A percentile compares a stretch with the other conserved stretches of the same genome.
Evolutionary conservation across 352 stramenopile genomes (phyloP).

Genomic region (Pseudoperonospora humuli): DNA sequence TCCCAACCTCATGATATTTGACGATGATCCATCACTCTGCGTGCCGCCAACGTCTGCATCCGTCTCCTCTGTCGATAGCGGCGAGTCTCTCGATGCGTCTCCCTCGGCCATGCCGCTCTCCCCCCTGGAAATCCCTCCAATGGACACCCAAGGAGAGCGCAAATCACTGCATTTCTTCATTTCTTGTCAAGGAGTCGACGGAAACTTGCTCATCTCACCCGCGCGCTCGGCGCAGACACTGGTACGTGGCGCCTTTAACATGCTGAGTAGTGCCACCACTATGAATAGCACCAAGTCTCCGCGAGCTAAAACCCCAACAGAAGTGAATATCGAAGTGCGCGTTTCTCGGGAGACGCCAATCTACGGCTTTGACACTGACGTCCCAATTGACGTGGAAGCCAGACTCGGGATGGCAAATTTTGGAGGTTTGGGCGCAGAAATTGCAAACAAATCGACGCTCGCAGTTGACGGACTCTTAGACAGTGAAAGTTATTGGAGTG

Average conservation of each 20-base stretch:
- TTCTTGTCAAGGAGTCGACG: constrained; percentile 52
- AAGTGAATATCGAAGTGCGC: constrained; percentile 66
- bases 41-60: constrained; percentile 1
- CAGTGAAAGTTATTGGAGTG: constrained; percentile 63
- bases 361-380: constrained; percentile 11
- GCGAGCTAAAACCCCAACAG: constrained; percentile 38
- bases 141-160: constrained; percentile 4
- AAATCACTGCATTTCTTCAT: constrained; percentile 61
- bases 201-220: constrained; percentile 37
- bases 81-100: neutral
- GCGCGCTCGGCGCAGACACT: constrained; percentile 61
- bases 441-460: constrained; percentile 8
- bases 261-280: constrained; percentile 36
- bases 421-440: constrained; percentile 1
- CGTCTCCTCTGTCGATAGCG: constrained; percentile 2
- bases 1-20: constrained; percentile 42
- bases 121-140: neutral
- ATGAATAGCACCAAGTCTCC: constrained; percentile 35
- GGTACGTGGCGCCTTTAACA: constrained; percentile 64
- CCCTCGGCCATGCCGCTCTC: neutral
- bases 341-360: constrained; percentile 44
- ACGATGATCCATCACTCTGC: constrained; percentile 22
- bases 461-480: constrained; percentile 26
- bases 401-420: constrained; percentile 12
- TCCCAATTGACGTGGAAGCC: neutral